A percentile compares a stretch with the other conserved stretches of the same genome.
Conservation (phyloP, 495 filamentous ascomycete species). For the Thermothielavioides terrestris region DNA sequence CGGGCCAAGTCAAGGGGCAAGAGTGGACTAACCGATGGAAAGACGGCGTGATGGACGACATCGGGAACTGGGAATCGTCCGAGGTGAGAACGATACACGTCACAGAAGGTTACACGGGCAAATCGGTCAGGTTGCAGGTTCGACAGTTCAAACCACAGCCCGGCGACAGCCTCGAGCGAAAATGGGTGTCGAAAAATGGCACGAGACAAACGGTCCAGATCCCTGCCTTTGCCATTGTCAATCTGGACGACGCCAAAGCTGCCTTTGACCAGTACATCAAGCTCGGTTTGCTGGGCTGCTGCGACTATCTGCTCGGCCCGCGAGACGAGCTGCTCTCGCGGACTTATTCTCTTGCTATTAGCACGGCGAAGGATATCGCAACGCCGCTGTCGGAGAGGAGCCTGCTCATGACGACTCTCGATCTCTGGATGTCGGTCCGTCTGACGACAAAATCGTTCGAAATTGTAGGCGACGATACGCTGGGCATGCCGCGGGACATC, state of each 20-base stretch:
- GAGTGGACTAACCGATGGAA: slow-evolving; percentile 48
- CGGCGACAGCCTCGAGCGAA: slow-evolving; percentile 39
- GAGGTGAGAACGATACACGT: slow-evolving; percentile 36
- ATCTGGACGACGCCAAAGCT: slow-evolving; percentile 36
- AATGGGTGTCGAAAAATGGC: slow-evolving; percentile 35
- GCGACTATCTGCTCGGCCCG: slow-evolving; percentile 28
- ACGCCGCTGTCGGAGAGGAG: slow-evolving; percentile 27
- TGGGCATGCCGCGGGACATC: slow-evolving; percentile 40
- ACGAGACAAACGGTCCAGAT: slow-evolving; percentile 28
- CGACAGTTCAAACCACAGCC: slow-evolving; percentile 40
- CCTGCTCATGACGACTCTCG: slow-evolving; percentile 41
- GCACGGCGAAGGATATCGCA: slow-evolving; percentile 18
- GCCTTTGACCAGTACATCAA: slow-evolving; percentile 40
- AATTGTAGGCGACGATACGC: slow-evolving; percentile 46
- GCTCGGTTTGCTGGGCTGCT: slow-evolving; percentile 29
- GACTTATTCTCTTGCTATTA: slow-evolving; percentile 38
- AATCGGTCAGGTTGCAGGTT: slow-evolving; percentile 34
- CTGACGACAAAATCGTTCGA: slow-evolving; percentile 49
- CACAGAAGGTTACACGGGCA: slow-evolving; percentile 39
- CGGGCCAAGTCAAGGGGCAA: slow-evolving; percentile 40
- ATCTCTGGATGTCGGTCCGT: slow-evolving; percentile 50
- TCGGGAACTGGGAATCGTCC: slow-evolving; percentile 39
- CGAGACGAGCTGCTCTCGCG: slow-evolving; percentile 32
- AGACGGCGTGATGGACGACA: slow-evolving; percentile 40
- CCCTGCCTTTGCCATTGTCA: slow-evolving; percentile 41